These are phyloP conservation scores for Croton laevigatus DNA, from an alignment of 441 rosid genomes.

Conservation along the genomic window DNA sequence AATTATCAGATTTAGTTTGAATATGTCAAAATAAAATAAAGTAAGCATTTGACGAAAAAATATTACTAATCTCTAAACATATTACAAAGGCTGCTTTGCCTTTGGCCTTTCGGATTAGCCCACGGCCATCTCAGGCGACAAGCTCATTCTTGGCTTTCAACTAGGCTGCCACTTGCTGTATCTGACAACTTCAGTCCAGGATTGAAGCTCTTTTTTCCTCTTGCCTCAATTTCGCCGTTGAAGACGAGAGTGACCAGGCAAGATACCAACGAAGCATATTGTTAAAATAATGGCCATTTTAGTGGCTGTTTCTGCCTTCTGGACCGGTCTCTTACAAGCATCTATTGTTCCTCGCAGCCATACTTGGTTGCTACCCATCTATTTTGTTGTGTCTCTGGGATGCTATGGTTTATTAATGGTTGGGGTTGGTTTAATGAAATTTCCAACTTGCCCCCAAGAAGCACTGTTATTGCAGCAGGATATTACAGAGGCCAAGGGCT, in stretches of 20 bases:
- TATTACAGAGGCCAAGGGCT: slow-evolving; percentile 63
- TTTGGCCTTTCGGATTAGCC: no score
- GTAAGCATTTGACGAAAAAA: no score
- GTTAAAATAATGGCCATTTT: slow-evolving; percentile 61
- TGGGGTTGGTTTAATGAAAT: slow-evolving; percentile 78
- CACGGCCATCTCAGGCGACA: no score
- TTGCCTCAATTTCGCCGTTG: no score
- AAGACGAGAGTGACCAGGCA: not conserved
- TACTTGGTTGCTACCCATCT: slow-evolving; percentile 80
- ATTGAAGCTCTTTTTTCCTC: no score
- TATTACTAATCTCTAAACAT: no score
- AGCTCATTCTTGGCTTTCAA: no score
- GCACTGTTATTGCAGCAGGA: slow-evolving; percentile 75
- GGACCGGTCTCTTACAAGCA: slow-evolving; percentile 79
- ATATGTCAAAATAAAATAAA: no score
- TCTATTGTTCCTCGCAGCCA: slow-evolving; percentile 56
- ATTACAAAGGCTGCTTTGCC: no score
- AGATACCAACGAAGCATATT: slow-evolving; percentile 64
- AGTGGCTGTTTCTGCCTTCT: slow-evolving; percentile 59
- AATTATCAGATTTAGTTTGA: no score
- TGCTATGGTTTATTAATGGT: slow-evolving; percentile 95
- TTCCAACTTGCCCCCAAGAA: slow-evolving; percentile 91
- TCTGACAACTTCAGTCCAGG: no score
- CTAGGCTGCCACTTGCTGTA: no score
- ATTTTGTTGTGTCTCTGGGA: slow-evolving; percentile 73